Conservation (phyloP, 495 filamentous ascomycete species). For the Delitschia confertaspora region DNA sequence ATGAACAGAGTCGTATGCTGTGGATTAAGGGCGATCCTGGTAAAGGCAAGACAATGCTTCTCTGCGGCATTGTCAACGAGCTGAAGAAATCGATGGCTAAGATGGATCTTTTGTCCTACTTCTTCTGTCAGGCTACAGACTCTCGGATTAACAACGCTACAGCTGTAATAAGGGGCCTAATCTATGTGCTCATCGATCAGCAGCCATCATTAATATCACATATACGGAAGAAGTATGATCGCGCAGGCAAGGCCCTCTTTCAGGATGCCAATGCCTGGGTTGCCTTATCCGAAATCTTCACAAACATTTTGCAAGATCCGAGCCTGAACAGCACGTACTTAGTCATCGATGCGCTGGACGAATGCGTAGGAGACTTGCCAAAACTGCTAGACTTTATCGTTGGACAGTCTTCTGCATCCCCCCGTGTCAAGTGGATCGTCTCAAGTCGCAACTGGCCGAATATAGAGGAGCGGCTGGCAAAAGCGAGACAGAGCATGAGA, state of each 20-base stretch:
- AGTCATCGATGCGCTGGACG: constrained; percentile 5
- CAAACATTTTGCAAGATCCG: constrained; percentile 34
- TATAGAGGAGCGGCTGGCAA: constrained; percentile 29
- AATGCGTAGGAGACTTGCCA: constrained; percentile 1
- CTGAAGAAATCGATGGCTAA: constrained; percentile 11
- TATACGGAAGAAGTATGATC: constrained; percentile 27
- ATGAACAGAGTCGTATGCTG: not conserved
- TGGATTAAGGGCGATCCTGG: too few species aligned
- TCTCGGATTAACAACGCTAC: constrained; percentile 34
- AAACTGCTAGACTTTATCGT: constrained; percentile 26
- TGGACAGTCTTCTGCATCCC: constrained; percentile 10
- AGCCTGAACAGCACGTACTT: not conserved
- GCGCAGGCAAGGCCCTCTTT: constrained; percentile 30
- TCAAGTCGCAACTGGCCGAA: constrained; percentile 31
- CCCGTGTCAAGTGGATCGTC: constrained; percentile 36
- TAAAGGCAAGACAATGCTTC: constrained; percentile 16
- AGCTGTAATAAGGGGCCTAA: constrained; percentile 36
- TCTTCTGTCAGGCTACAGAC: constrained; percentile 21
- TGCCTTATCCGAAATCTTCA: constrained; percentile 30
- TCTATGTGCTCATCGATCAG: constrained; percentile 34
- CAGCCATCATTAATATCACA: constrained; percentile 33
- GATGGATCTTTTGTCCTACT: constrained; percentile 2
- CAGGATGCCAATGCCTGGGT: constrained; percentile 34
- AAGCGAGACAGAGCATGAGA: constrained; percentile 1
- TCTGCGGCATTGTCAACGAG: constrained; percentile 34